Evolutionary conservation across 805 yeast genomes (phyloP), one percentile per base, ranked within the genome.

Genomic region (Kodamaea nitidulidarum): DNA sequence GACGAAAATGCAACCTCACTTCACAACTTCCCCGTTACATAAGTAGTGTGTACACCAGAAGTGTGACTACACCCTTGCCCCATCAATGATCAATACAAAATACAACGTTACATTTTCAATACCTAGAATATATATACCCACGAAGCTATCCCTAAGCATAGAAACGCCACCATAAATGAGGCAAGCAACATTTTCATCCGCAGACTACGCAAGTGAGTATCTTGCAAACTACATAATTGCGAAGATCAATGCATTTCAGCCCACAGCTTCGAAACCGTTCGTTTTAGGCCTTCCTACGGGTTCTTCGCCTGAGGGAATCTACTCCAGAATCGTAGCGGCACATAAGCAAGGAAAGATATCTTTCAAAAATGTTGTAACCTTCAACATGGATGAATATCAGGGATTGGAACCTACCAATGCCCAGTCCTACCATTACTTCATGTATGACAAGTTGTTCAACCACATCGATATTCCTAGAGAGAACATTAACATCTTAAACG

Each of bases 221-320:
- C 63, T 73, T 36, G 81, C 80, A 14, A 60, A 64, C 30, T 61
- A 71, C 51, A 71, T 77, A 22, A 63, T 73, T 12, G 45, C 54
- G 28, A 56, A 52, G 39, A 76, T 77, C 54, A 72, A 60, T 43
- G 53, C 47, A 0, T 76, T 75, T 42, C 46, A 42, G 2, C 80
- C 81, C 10, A 63, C 77, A 9, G 48, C 68, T 3, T 40, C 47
- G 2, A 63, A 55, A 31, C 81, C 81, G 11, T 75, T 71, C 49
- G 78, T 78, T 1, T 51, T 77, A 32, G 82, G 82, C 2, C 66
- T 78, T 34, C 82, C 82, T 22, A 77, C 81, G 2, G 82, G 82
- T 2, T 76, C 81, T 4, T 75, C 80, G 4, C 81, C 82, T 10
- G 80, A 75, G 50, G 74, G 72, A 3, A 72, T 77, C 9, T 77